Conservation (phyloP, 2,329 filamentous ascomycete genomes). For the Leptosphaerulina australis region DNA sequence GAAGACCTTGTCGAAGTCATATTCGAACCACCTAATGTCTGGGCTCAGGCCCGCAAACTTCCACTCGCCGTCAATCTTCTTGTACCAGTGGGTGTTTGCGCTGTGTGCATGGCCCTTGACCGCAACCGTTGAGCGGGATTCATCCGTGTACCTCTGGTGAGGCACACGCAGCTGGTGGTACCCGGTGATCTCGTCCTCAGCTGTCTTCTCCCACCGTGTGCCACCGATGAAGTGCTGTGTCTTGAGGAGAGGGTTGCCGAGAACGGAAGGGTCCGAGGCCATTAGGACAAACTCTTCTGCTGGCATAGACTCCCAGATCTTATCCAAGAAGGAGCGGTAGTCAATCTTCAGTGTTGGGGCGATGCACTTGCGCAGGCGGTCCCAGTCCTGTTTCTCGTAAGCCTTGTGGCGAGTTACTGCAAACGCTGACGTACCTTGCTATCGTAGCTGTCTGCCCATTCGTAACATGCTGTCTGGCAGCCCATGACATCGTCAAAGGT, state of each 20-base stretch:
- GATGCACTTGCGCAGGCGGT: slow-evolving; percentile 64
- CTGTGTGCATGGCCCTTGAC: slow-evolving; percentile 64
- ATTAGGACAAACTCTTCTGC: slow-evolving; percentile 60
- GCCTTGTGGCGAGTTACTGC: slow-evolving; percentile 6
- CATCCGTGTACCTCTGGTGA: slow-evolving; percentile 62
- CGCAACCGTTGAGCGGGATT: slow-evolving; percentile 52
- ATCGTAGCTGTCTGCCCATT: slow-evolving; percentile 71
- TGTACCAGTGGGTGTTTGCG: slow-evolving; percentile 61
- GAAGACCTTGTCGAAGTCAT: slow-evolving; percentile 63
- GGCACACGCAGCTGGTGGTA: slow-evolving; percentile 65
- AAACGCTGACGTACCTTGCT: slow-evolving; percentile 54
- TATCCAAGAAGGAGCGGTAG: slow-evolving; percentile 65
- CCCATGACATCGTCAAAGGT: slow-evolving; percentile 57
- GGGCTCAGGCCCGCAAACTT: slow-evolving; percentile 63
- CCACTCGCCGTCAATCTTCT: slow-evolving; percentile 63
- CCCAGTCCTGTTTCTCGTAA: slow-evolving; percentile 58
- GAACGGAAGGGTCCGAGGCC: slow-evolving; percentile 59
- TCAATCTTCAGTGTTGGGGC: slow-evolving; percentile 70
- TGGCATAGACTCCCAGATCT: slow-evolving; percentile 63
- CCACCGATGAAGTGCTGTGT: slow-evolving; percentile 65
- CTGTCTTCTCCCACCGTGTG: slow-evolving; percentile 58
- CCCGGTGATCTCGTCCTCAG: slow-evolving; percentile 57
- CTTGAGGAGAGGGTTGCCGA: slow-evolving; percentile 61
- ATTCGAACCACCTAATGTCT: slow-evolving; percentile 62
- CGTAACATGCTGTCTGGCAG: slow-evolving; percentile 58